Percentiles rank a stretch among this genome's conserved stretches.
Evolutionary conservation across 805 yeast genomes (phyloP).

Genomic region (Metschnikowia cerradonensis): DNA sequence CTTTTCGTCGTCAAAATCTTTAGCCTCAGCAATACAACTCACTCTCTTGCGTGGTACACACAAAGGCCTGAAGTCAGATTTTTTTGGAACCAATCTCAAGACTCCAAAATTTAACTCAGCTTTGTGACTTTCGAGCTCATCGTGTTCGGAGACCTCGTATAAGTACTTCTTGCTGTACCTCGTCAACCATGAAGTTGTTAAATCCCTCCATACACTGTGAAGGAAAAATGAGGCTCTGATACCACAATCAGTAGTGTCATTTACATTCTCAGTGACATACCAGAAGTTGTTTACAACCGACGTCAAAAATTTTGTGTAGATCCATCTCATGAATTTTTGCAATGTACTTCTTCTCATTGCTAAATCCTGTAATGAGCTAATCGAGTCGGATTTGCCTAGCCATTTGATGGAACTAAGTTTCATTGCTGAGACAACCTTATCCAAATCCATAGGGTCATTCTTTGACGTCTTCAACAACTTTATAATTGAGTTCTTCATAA

Average conservation of each 20-base stretch:
- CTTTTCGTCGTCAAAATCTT: background rate
- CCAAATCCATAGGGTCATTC: constrained; percentile 31
- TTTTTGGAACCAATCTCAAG: constrained; percentile 57
- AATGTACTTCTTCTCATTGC: constrained; percentile 34
- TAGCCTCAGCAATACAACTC: background rate
- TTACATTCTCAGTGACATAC: constrained; percentile 54
- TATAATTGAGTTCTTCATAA: constrained; percentile 4
- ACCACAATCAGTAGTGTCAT: constrained; percentile 7
- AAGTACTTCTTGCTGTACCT: constrained; percentile 41
- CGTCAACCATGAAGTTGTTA: constrained; percentile 40
- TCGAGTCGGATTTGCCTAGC: constrained; percentile 39
- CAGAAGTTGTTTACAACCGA: constrained; percentile 52
- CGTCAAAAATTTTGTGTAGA: constrained; percentile 44
- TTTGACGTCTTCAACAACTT: constrained; percentile 12
- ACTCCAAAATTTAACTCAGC: constrained; percentile 31
- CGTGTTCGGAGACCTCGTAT: background rate
- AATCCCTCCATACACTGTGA: constrained; percentile 52
- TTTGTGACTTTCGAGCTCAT: background rate
- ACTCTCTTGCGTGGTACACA: constrained; percentile 42
- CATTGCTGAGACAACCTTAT: constrained; percentile 32
- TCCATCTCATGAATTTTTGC: constrained; percentile 52
- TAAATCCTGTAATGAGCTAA: constrained; percentile 41
- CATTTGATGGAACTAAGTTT: constrained; percentile 48
- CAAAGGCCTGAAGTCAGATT: constrained; percentile 54
- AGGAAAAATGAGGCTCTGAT: constrained; percentile 47